Evolutionary conservation across 306 rosid genomes (phyloP).

Genomic region (Biancaea sappan): DNA sequence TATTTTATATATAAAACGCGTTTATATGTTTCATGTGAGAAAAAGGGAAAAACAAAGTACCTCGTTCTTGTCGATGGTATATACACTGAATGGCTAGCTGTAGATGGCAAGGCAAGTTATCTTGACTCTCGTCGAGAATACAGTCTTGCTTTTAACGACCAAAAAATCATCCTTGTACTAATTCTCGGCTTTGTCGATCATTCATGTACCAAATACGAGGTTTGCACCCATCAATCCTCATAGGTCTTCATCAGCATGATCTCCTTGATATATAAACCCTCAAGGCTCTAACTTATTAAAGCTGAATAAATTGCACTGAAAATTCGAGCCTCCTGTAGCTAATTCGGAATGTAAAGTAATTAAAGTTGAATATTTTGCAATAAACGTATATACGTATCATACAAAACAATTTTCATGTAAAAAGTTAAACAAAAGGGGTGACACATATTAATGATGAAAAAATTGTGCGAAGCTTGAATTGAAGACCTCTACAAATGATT

Average conservation of each 20-base stretch:
- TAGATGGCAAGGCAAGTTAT: conserved; percentile 24
- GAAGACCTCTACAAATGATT: neutral
- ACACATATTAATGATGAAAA: neutral
- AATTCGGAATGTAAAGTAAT: no score
- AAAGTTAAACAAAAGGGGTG: neutral
- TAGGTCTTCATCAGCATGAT: conserved; percentile 2
- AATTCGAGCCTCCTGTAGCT: no score
- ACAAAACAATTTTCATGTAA: conserved; percentile 20
- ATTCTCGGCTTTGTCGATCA: neutral
- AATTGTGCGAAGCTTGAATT: neutral
- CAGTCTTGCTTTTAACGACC: conserved; percentile 12
- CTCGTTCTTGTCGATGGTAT: conserved; percentile 30
- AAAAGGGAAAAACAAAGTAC: conserved; percentile 7
- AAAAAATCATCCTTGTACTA: neutral
- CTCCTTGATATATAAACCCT: neutral
- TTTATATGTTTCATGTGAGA: neutral
- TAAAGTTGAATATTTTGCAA: conserved; percentile 13
- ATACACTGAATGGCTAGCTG: neutral
- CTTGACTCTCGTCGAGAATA: conserved; percentile 36
- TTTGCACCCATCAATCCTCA: neutral
- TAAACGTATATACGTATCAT: conserved; percentile 3
- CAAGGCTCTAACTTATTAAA: neutral
- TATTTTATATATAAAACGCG: no score
- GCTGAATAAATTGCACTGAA: no score
- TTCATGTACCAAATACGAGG: neutral